A percentile compares a stretch with the other conserved stretches of the same genome.
These are phyloP conservation scores for Echinochloa phyllopogon DNA, from an alignment of 176 grass and related monocot genomes.

Conservation along the genomic window DNA sequence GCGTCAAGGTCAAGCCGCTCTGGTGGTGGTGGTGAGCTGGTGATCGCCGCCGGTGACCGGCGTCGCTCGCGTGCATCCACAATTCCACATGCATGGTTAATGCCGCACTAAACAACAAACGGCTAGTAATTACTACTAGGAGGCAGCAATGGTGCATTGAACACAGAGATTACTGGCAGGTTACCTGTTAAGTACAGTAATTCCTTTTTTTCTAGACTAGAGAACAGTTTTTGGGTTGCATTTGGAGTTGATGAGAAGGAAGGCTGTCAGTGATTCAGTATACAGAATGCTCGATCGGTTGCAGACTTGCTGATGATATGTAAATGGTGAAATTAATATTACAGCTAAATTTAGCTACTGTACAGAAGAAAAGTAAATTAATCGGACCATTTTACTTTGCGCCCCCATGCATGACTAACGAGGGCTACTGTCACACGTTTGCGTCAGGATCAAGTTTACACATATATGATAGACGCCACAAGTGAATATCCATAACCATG, in stretches of 20 bases:
- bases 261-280: neutral
- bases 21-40: slow-evolving; percentile 57
- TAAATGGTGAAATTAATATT: neutral
- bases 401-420: no score
- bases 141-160: neutral
- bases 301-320: neutral
- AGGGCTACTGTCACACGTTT: no score
- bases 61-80: no score
- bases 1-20: slow-evolving; percentile 53
- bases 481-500: no score
- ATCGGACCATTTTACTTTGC: no score
- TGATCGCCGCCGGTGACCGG: slow-evolving; percentile 21
- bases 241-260: neutral
- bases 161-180: neutral
- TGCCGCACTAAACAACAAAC: neutral
- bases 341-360: neutral
- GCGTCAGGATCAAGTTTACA: no score
- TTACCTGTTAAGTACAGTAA: neutral
- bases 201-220: neutral
- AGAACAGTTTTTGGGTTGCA: neutral
- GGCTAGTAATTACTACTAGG: neutral
- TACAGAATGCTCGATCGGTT: neutral
- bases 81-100: neutral
- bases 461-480: no score
- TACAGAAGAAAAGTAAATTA: no score